Base-by-base conservation (phyloP, 805 yeast genomes). In the Myxozyma geophila region DNA sequence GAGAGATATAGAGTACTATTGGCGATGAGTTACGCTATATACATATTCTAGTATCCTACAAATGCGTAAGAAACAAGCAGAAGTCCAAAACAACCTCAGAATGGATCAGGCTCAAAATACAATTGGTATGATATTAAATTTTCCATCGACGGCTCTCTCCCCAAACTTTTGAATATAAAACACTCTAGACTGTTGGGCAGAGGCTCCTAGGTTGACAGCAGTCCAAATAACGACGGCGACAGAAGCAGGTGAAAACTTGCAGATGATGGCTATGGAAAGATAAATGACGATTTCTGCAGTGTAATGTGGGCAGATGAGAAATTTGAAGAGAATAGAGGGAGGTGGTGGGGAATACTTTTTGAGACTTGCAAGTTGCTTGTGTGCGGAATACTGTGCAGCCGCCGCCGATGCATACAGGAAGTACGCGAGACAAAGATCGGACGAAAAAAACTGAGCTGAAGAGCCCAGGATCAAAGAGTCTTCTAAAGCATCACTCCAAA, bases 221-320 rank as follows among this genome's bases (percentile, higher is more conserved):
- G 76, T 76, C 79, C 79, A 77, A 17, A 70, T 53, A 2, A 70
- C 47, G 7, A 74, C 64, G 8, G 64, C 54, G 56, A 67, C 50
- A 8, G 66, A 57, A 4, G 70, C 68, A 8, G 71, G 67, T 5
- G 69, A 57, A 10, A 72, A 49, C 4, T 53, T 53, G 54, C 62
- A 57, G 7, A 59, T n/a, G 7, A 64, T 9, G 21, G 64, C 64
- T 0, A 75, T 41, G 0, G 77, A 64, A 0, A 77, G 36, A 67
- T 87, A 87, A 15, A 87, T 77, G 33, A 78, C 50, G 6, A 85
- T 74, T 70, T 87, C 92, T 67, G 84, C 85, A 7, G 83, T 74
- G 67, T 87, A 87, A 72, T 87, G 92, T 0, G 91, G 87, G 66
- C 87, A 83, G 3, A 84, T 77, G 2, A 80, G 78, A 15, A 67